These are phyloP conservation scores for Phytopythium chamaehyphon DNA, from an alignment of 352 stramenopile species.

Conservation along the genomic window DNA sequence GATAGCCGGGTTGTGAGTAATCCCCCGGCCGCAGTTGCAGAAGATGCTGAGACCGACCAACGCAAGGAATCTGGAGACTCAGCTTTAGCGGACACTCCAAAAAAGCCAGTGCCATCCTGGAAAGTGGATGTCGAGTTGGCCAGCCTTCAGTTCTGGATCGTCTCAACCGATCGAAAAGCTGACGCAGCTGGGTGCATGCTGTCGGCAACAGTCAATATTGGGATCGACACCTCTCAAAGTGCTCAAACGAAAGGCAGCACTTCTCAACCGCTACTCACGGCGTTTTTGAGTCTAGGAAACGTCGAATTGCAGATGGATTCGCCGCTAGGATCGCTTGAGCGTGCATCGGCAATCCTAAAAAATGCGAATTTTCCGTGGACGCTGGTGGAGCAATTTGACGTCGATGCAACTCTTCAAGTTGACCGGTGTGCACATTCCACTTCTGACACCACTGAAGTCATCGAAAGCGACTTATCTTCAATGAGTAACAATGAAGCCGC, in stretches of 20 bases:
- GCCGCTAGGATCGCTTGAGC: slow-evolving; percentile 8
- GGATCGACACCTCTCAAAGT: slow-evolving; percentile 5
- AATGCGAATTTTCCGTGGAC: slow-evolving; percentile 27
- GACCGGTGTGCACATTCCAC: not conserved
- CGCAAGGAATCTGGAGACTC: no score
- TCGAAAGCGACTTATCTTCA: no score
- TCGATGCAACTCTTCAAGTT: slow-evolving; percentile 17
- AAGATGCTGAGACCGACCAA: not conserved
- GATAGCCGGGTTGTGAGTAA: slow-evolving; percentile 13
- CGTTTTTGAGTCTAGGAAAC: slow-evolving; percentile 10
- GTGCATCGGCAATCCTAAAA: slow-evolving; percentile 3
- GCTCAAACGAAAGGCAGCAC: not conserved
- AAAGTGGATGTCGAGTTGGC: slow-evolving; percentile 39
- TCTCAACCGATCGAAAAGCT: slow-evolving; percentile 55
- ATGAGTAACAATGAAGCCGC: no score
- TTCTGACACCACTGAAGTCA: no score
- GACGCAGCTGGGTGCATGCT: slow-evolving; percentile 55
- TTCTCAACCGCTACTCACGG: not conserved
- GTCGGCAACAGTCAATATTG: slow-evolving; percentile 19
- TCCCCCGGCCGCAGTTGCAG: not conserved
- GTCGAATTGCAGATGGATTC: slow-evolving; percentile 36
- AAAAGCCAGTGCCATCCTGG: slow-evolving; percentile 21
- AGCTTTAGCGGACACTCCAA: not conserved
- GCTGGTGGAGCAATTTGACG: slow-evolving; percentile 47
- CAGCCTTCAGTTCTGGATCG: slow-evolving; percentile 60